Conservation (phyloP, 495 filamentous ascomycete species). For the Xylaria flabelliformis region DNA sequence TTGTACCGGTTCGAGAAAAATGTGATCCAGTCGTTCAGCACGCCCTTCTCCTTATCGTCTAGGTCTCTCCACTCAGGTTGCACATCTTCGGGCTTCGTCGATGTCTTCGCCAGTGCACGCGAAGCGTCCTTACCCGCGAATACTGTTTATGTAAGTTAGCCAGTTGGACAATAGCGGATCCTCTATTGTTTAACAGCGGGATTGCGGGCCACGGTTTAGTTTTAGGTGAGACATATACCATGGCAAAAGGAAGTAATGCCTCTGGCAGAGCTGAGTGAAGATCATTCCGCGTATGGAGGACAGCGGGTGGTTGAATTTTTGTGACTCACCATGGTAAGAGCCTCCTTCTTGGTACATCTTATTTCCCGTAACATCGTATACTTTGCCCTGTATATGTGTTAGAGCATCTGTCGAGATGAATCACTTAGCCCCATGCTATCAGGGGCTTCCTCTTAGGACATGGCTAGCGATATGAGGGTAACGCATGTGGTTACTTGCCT, state of each 20-base stretch:
- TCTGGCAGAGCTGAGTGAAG: background rate
- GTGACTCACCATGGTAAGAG: slow-evolving; percentile 76
- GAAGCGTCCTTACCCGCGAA: slow-evolving; percentile 96
- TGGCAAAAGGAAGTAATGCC: background rate
- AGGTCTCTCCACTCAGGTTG: slow-evolving; percentile 84
- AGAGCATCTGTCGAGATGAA: slow-evolving; percentile 24
- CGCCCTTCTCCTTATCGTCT: slow-evolving; percentile 82
- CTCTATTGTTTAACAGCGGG: background rate
- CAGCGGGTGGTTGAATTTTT: background rate
- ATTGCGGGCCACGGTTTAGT: background rate
- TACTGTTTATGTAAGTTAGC: slow-evolving; percentile 59
- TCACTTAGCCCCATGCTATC: slow-evolving; percentile 20
- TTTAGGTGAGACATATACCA: background rate
- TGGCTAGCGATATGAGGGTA: background rate
- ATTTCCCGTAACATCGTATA: slow-evolving; percentile 93
- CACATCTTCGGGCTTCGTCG: slow-evolving; percentile 85
- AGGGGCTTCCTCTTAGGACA: background rate
- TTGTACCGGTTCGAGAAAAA: slow-evolving; percentile 98
- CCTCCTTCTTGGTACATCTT: slow-evolving; percentile 82
- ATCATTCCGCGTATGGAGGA: background rate
- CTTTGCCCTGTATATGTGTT: slow-evolving; percentile 64
- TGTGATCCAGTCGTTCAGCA: slow-evolving; percentile 88
- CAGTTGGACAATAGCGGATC: slow-evolving; percentile 13
- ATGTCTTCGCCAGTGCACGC: slow-evolving; percentile 83
- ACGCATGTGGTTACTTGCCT: slow-evolving; percentile 51